Percentiles rank a stretch among this genome's conserved stretches.
phyloP scores from a whole-genome alignment of 1,284 basidiomycete species.

The Rhodofomes roseus region DNA sequence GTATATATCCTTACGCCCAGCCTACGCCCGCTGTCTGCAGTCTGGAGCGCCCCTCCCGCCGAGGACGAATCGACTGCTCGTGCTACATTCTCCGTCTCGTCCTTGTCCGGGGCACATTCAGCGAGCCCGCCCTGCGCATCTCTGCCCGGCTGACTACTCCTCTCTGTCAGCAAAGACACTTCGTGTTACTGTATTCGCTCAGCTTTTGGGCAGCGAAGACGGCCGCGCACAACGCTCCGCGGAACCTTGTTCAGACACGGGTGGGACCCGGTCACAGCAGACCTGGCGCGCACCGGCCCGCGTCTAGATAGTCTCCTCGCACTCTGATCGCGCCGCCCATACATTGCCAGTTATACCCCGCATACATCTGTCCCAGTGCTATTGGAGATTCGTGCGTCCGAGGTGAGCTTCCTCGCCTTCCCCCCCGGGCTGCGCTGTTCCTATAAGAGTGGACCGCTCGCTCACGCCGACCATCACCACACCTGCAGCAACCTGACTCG shows the following conservation, averaged over 20 bases:
- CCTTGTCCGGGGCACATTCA: background rate
- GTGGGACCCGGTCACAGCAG: background rate
- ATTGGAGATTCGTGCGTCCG: conserved; percentile 3
- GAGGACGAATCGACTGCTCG: too few species aligned
- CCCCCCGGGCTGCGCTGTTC: background rate
- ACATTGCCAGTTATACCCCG: background rate
- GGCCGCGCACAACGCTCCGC: background rate
- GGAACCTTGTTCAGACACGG: conserved; percentile 2
- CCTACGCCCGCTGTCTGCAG: background rate
- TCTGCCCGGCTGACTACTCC: background rate
- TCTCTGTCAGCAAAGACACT: background rate
- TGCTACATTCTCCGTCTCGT: background rate
- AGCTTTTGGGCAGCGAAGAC: background rate
- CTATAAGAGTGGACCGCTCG: background rate
- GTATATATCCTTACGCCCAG: background rate
- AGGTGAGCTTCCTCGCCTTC: conserved; percentile 2
- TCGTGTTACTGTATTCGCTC: background rate
- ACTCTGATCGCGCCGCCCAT: background rate
- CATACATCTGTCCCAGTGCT: background rate
- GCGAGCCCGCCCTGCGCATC: background rate
- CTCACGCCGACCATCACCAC: background rate
- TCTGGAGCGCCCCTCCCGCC: background rate
- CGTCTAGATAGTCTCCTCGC: background rate
- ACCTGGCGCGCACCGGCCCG: background rate
- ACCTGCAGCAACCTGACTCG: background rate